These are phyloP conservation scores for Ophiostoma himal-ulmi DNA, from an alignment of 2,329 filamentous ascomycete genomes.

Conservation along the genomic window DNA sequence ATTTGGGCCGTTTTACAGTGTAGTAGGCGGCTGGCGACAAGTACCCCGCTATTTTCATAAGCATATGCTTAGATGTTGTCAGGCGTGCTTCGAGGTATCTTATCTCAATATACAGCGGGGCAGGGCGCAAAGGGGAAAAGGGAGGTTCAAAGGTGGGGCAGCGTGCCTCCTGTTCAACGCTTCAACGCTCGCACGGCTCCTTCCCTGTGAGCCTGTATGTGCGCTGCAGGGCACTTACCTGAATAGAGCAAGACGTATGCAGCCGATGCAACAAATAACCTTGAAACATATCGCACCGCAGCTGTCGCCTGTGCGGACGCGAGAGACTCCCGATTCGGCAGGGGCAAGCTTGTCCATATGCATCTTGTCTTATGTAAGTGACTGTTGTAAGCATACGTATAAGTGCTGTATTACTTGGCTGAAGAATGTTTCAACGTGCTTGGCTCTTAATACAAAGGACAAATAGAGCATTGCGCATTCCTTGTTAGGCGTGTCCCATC, in stretches of 20 bases:
- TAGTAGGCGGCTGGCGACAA: slow-evolving; percentile 2
- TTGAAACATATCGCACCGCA: slow-evolving; percentile 5
- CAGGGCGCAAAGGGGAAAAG: slow-evolving; percentile 18
- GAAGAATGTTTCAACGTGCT: not conserved
- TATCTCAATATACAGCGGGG: slow-evolving; percentile 10
- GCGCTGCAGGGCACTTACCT: not conserved
- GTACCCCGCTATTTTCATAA: slow-evolving; percentile 19
- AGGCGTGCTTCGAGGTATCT: too few relatives aligned
- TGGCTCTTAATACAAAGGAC: not conserved
- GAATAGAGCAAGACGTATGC: not conserved
- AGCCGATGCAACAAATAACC: not conserved
- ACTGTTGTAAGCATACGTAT: not conserved
- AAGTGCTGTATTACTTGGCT: not conserved
- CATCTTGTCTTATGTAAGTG: not conserved
- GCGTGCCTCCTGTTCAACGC: not conserved
- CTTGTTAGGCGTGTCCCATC: not conserved
- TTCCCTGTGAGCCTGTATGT: not conserved
- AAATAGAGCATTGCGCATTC: not conserved
- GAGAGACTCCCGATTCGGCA: not conserved
- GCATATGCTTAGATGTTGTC: not conserved
- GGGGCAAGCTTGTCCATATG: not conserved
- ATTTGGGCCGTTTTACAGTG: not conserved
- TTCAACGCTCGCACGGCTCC: not conserved
- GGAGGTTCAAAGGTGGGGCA: slow-evolving; percentile 17
- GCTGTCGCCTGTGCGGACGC: not conserved